phyloP scores from a whole-genome alignment of 2,329 filamentous ascomycete species.

The Aspergillus neoniger region DNA sequence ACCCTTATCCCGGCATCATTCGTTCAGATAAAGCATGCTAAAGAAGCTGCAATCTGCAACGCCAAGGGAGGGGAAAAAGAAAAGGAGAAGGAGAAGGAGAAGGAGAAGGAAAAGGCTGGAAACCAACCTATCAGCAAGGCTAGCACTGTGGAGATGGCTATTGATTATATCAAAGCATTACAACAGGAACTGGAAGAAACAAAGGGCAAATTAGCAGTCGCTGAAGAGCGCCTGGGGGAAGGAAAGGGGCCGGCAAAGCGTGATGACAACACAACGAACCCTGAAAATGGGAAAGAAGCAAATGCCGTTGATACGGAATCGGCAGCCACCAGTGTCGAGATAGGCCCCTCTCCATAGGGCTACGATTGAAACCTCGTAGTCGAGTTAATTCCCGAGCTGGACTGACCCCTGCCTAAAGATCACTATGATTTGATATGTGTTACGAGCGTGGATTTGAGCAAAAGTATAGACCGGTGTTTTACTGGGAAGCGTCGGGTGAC shows the following conservation, averaged over 20 bases:
- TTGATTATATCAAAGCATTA: constrained; percentile 87
- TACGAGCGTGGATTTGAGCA: constrained; percentile 8
- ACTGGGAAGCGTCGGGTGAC: neutral
- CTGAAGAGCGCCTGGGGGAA: constrained; percentile 61
- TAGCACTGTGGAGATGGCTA: constrained; percentile 95
- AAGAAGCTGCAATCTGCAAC: constrained; percentile 43
- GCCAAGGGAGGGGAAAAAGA: constrained; percentile 46
- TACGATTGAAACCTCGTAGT: constrained; percentile 6
- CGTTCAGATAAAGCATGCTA: constrained; percentile 46
- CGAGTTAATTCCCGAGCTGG: neutral
- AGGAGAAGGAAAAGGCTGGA: constrained; percentile 51
- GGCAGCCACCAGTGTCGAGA: neutral
- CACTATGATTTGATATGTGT: constrained; percentile 15
- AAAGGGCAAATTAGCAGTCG: constrained; percentile 62
- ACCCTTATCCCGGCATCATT: constrained; percentile 68
- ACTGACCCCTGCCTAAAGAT: neutral
- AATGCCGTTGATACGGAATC: neutral
- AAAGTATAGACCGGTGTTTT: constrained; percentile 2
- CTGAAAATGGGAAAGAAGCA: constrained; percentile 5
- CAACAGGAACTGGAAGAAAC: constrained; percentile 71
- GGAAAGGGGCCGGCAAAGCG: constrained; percentile 2
- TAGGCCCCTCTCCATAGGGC: neutral
- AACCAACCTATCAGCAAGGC: constrained; percentile 81
- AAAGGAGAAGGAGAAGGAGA: constrained; percentile 54
- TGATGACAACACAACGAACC: neutral